Evolutionary conservation across 768 basidiomycete genomes (phyloP).

Genomic region (Phylloporus arenicola): DNA sequence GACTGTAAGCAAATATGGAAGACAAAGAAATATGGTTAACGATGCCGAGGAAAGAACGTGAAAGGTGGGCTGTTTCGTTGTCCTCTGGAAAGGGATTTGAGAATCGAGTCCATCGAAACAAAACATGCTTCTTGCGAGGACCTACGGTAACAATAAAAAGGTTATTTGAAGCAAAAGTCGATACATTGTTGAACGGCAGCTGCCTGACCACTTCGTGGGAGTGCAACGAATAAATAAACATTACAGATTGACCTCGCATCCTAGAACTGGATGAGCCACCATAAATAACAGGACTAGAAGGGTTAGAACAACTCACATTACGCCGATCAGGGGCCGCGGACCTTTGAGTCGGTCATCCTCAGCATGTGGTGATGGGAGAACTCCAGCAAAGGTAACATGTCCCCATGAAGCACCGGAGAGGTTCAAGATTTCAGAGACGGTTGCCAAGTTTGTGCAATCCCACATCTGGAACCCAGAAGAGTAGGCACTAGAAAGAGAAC

Average conservation of each 20-base stretch:
- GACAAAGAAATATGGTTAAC: constrained; percentile 46
- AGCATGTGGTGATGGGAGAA: constrained; percentile 12
- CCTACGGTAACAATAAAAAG: constrained; percentile 57
- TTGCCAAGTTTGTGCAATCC: constrained; percentile 52
- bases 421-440: no score
- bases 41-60: constrained; percentile 54
- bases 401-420: constrained; percentile 34
- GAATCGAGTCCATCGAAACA: background rate
- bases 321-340: constrained; percentile 33
- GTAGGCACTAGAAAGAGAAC: constrained; percentile 54
- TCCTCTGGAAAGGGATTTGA: constrained; percentile 39
- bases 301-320: constrained; percentile 26
- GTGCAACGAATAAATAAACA: constrained; percentile 43
- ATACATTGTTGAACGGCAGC: constrained; percentile 38
- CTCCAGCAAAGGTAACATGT: constrained; percentile 11
- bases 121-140: constrained; percentile 6
- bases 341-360: no score
- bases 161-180: constrained; percentile 41
- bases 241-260: constrained; percentile 18
- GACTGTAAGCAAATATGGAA: constrained; percentile 42
- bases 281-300: background rate
- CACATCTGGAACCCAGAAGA: constrained; percentile 51
- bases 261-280: constrained; percentile 17
- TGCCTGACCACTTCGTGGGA: constrained; percentile 48
- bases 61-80: constrained; percentile 49